Evolutionary conservation across 1,139 yeast species (phyloP).

Genomic region (Trichomonascaceae sp.): DNA sequence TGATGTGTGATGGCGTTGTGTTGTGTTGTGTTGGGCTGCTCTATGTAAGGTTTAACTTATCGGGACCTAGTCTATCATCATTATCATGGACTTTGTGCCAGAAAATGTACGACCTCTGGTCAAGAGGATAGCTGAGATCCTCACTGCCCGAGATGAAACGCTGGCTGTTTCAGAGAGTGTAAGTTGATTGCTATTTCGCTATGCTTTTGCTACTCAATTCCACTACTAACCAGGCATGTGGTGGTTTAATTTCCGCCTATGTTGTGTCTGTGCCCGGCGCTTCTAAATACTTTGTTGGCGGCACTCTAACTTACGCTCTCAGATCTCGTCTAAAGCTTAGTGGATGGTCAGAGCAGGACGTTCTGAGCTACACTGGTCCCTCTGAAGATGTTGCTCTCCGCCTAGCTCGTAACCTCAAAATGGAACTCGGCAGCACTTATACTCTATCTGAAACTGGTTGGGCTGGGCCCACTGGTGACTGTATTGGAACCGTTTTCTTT

Average conservation of each 20-base stretch:
- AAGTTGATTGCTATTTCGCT: constrained; percentile 6
- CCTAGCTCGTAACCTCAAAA: constrained; percentile 63
- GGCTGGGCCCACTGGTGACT: constrained; percentile 56
- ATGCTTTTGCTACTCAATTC: background rate
- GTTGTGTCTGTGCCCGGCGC: constrained; percentile 79
- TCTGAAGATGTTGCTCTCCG: constrained; percentile 62
- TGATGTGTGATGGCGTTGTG: too few species aligned
- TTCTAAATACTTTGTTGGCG: constrained; percentile 69
- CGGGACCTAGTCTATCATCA: too few species aligned
- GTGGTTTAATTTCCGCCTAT: constrained; percentile 72
- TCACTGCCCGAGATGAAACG: constrained; percentile 44
- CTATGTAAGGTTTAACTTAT: too few species aligned
- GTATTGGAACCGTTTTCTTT: constrained; percentile 54
- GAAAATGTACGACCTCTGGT: constrained; percentile 38
- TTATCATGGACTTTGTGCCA: constrained; percentile 40
- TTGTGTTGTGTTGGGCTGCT: too few species aligned
- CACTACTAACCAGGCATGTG: constrained; percentile 42
- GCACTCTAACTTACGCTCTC: constrained; percentile 65
- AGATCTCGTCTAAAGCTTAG: constrained; percentile 59
- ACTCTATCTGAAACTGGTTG: constrained; percentile 78
- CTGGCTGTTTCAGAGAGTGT: constrained; percentile 66
- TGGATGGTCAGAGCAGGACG: constrained; percentile 68
- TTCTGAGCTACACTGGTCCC: constrained; percentile 56
- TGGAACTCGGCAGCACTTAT: constrained; percentile 73
- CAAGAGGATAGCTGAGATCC: constrained; percentile 40